These are phyloP conservation scores for Sugiyamaella neomexicana DNA, from an alignment of 1,139 yeast genomes.

Conservation along the genomic window DNA sequence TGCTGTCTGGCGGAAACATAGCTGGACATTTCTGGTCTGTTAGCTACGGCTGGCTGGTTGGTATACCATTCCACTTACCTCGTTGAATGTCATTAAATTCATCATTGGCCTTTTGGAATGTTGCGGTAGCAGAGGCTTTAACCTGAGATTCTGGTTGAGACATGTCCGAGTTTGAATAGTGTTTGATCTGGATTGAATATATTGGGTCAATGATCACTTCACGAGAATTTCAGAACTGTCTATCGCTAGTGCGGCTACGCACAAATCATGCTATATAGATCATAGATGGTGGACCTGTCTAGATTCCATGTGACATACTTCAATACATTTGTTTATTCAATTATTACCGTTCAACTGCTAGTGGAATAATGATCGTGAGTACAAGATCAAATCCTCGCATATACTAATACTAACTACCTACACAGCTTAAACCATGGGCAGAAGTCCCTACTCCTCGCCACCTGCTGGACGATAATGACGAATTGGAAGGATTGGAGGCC, in stretches of 20 bases:
- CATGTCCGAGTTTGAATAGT: conserved; percentile 11
- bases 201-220: too few relatives aligned
- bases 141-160: conserved; percentile 13
- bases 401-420: background rate
- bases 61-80: conserved; percentile 30
- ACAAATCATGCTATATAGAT: too few relatives aligned
- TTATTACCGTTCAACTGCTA: too few relatives aligned
- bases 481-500: conserved; percentile 41
- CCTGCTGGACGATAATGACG: conserved; percentile 47
- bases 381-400: too few relatives aligned
- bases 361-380: too few relatives aligned
- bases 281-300: too few relatives aligned
- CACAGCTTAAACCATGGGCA: conserved; percentile 53
- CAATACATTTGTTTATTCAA: too few relatives aligned
- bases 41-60: background rate
- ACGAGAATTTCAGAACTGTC: too few relatives aligned
- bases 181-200: background rate
- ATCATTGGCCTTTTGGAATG: conserved; percentile 34
- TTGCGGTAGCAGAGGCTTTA: conserved; percentile 1
- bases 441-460: conserved; percentile 58
- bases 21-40: conserved; percentile 24
- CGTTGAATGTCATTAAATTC: conserved; percentile 38
- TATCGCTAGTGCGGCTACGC: too few relatives aligned
- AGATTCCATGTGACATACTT: too few relatives aligned
- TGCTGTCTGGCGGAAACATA: conserved; percentile 52